A percentile compares a stretch with the other conserved stretches of the same genome.
These are phyloP conservation scores for Aureobasidium sp. DNA, from an alignment of 2,329 filamentous ascomycete species.

Conservation along the genomic window DNA sequence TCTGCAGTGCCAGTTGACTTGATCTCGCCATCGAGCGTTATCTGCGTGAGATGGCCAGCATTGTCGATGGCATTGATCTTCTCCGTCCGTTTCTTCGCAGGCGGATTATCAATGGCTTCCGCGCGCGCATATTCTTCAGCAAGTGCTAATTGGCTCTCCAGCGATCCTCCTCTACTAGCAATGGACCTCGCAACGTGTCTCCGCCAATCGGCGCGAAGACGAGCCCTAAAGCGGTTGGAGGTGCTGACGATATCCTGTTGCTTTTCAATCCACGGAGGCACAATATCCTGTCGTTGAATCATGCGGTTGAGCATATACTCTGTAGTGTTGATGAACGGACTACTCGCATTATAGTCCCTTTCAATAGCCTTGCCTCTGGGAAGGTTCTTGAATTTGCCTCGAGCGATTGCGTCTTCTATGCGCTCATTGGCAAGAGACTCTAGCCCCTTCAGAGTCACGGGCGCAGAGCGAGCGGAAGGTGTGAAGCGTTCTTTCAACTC, in stretches of 20 bases:
- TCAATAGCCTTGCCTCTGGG: constrained; percentile 72
- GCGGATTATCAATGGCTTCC: constrained; percentile 60
- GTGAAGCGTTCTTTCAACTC: constrained; percentile 77
- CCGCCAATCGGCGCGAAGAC: constrained; percentile 78
- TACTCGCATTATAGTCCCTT: constrained; percentile 73
- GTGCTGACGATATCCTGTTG: constrained; percentile 79
- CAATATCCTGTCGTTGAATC: constrained; percentile 90
- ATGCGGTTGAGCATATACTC: constrained; percentile 99
- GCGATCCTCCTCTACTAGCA: constrained; percentile 64
- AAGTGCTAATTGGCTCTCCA: constrained; percentile 64
- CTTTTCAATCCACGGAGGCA: constrained; percentile 98
- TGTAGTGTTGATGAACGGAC: constrained; percentile 89
- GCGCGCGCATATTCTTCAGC: constrained; percentile 70
- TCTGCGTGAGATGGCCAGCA: constrained; percentile 41
- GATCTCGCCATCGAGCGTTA: constrained; percentile 40
- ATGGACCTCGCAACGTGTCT: constrained; percentile 75
- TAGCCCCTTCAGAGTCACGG: constrained; percentile 70
- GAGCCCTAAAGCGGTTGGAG: constrained; percentile 60
- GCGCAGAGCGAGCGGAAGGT: constrained; percentile 64
- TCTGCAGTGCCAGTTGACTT: constrained; percentile 26
- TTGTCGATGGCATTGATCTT: constrained; percentile 39
- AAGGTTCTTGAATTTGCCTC: constrained; percentile 84
- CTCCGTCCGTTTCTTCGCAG: constrained; percentile 35
- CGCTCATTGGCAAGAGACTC: constrained; percentile 79
- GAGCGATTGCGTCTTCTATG: constrained; percentile 88